phyloP scores from a whole-genome alignment of 257 asterid genomes.

The Datura wrightii region DNA sequence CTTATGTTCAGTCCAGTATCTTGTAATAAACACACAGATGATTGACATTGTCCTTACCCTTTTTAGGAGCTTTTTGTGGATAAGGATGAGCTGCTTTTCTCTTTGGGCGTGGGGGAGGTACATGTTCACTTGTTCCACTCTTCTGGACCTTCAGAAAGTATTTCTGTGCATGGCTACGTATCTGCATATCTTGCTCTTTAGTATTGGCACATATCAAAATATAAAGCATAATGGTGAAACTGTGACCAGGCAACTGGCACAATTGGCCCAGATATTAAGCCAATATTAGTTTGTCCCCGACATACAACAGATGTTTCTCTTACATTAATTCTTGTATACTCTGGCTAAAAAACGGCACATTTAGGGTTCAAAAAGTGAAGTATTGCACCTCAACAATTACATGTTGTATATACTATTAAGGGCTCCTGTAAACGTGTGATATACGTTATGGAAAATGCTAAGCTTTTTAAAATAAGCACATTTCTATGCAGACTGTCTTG shows the following conservation, averaged over 20 bases:
- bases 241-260: conserved; percentile 5
- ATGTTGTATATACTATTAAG: not conserved
- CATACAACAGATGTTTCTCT: not conserved
- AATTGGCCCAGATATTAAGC: not conserved
- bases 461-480: not conserved
- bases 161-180: conserved; percentile 96
- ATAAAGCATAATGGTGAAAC: not conserved
- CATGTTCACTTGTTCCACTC: conserved; percentile 78
- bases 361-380: not conserved
- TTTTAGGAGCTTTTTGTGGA: conserved; percentile 85
- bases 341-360: not conserved
- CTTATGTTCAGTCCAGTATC: not conserved
- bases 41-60: conserved; percentile 45
- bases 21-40: not conserved
- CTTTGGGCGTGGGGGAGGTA: conserved; percentile 99
- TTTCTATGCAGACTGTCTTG: not conserved
- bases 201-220: not conserved
- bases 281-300: not conserved
- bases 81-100: conserved; percentile 92
- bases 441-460: not conserved
- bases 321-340: not conserved
- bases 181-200: conserved; percentile 57
- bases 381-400: not conserved
- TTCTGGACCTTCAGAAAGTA: conserved; percentile 90
- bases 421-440: not conserved